Evolutionary conservation across 192 early-diverging fungal species (phyloP).

Genomic region (Paraglomus occultum): DNA sequence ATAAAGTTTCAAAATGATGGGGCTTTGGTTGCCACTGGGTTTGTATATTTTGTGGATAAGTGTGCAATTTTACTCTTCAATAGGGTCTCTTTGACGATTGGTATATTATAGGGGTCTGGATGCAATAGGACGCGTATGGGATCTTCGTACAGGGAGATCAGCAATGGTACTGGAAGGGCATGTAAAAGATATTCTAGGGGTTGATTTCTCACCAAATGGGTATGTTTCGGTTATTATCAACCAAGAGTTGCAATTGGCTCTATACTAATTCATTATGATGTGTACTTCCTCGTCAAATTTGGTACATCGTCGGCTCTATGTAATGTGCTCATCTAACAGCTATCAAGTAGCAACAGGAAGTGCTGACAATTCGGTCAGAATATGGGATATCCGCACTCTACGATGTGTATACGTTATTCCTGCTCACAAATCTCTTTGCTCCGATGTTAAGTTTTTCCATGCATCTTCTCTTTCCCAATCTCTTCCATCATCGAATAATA

Average conservation of each 20-base stretch:
- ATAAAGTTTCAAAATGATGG: constrained; percentile 93
- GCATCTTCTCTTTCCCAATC: constrained; percentile 34
- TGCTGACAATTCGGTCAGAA: constrained; percentile 86
- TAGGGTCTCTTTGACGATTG: neutral
- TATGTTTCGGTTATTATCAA: neutral
- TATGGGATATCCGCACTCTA: constrained; percentile 89
- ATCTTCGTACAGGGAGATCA: constrained; percentile 86
- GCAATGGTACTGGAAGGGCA: constrained; percentile 90
- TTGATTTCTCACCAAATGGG: constrained; percentile 93
- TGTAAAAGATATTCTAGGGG: constrained; percentile 80
- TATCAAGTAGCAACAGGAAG: constrained; percentile 90
- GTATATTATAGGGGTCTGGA: constrained; percentile 71
- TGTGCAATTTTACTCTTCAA: constrained; percentile 1
- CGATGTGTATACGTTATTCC: constrained; percentile 80
- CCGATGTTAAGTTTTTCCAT: constrained; percentile 71
- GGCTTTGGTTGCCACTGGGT: constrained; percentile 84
- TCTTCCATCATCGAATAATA: constrained; percentile 36
- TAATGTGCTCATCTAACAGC: constrained; percentile 20
- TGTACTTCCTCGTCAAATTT: neutral
- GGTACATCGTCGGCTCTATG: neutral
- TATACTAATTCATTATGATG: neutral
- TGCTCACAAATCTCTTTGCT: constrained; percentile 88
- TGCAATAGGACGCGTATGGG: constrained; percentile 93
- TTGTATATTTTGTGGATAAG: constrained; percentile 31
- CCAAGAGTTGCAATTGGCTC: neutral